phyloP scores from a whole-genome alignment of 2,329 filamentous ascomycete genomes.

The Aulographum hederae region DNA sequence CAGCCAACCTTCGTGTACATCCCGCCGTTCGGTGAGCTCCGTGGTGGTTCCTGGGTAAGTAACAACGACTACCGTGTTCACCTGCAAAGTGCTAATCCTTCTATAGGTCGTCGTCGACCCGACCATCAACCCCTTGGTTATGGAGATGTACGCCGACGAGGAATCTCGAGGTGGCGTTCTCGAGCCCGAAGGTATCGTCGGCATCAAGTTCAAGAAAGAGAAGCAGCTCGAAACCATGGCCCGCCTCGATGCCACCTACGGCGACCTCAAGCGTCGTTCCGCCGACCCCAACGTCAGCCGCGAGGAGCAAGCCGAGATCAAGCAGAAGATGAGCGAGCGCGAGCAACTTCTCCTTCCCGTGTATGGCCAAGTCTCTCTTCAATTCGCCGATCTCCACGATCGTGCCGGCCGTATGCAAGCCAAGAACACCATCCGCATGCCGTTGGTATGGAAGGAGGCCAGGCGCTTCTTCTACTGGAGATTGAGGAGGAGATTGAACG shows the following conservation, averaged over 20 bases:
- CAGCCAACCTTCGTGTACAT: slow-evolving; percentile 99
- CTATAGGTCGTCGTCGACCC: slow-evolving; percentile 86
- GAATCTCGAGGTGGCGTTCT: slow-evolving; percentile 92
- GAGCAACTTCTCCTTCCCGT: slow-evolving; percentile 83
- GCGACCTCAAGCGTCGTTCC: slow-evolving; percentile 63
- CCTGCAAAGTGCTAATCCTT: too few species aligned
- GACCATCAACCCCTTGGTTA: slow-evolving; percentile 86
- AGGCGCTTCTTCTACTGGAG: slow-evolving; percentile 99
- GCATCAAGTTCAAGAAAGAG: slow-evolving; percentile 96
- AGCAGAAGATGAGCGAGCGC: slow-evolving; percentile 65
- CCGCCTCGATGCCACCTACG: slow-evolving; percentile 72
- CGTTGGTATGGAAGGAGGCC: slow-evolving; percentile 71
- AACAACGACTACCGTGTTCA: too few species aligned
- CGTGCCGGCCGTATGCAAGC: slow-evolving; percentile 95
- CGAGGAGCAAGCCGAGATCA: slow-evolving; percentile 62
- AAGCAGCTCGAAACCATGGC: slow-evolving; percentile 97
- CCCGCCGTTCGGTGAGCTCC: slow-evolving; percentile 85
- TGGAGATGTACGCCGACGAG: slow-evolving; percentile 99
- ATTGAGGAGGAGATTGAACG: slow-evolving; percentile 85
- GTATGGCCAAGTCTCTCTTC: slow-evolving; percentile 86
- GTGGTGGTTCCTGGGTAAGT: slow-evolving; percentile 85
- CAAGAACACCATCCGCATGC: slow-evolving; percentile 79
- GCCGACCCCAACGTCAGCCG: slow-evolving; percentile 43
- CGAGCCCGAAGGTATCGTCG: slow-evolving; percentile 93
- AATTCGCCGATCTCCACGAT: slow-evolving; percentile 95